Base-by-base conservation (phyloP, 441 rosid species). In the Brassica balearica region DNA sequence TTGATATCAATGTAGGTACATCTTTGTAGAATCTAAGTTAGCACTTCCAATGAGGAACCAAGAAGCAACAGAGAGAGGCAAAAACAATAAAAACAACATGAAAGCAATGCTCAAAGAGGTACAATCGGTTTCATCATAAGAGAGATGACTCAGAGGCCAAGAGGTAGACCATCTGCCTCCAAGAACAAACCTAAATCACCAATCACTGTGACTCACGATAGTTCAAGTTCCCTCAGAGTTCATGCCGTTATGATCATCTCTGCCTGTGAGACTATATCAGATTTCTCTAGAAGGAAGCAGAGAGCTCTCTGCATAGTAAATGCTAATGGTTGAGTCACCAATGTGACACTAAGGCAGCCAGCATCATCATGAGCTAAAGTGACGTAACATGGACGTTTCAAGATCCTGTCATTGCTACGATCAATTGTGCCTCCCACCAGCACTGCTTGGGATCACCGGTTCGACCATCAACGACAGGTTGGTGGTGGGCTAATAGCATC, bases 141-240 rank as follows among this genome's bases (percentile, higher is more conserved):
- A 19, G 89, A 86, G 72, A 83, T 85, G 29, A 75, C 82, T 72
- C 83, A 96, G 82, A 82, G 93, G 46, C 92, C 92, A 46, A 83
- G 95, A 14, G 95, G 95, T 5, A 81, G 95, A 73, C 95, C 93
- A 0, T 88, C 92, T 7, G 93, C 93, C 15, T 88, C 95, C 38
- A 91, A 88, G 69, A 89, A 89, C 89, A 89, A 91, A 83, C 95
- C 93, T 0, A 91, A 91, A 73, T 93, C 92, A 9, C 93, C 95
- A 38, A 85, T 91, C 27, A 86, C 88, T 4, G 81, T 89, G 65
- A 89, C 95, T 11, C 82, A 88, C 11, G 95, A 91, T 75, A 88
- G 91, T 58, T 88, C 91, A 36, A 89, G 87, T 53, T 88, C 93
- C 0, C 88, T 91, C 69, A 80, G 89, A 29, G 89, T 89, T 10